These are phyloP conservation scores for Abrus precatorius DNA, from an alignment of 306 rosid species.

Conservation along the genomic window DNA sequence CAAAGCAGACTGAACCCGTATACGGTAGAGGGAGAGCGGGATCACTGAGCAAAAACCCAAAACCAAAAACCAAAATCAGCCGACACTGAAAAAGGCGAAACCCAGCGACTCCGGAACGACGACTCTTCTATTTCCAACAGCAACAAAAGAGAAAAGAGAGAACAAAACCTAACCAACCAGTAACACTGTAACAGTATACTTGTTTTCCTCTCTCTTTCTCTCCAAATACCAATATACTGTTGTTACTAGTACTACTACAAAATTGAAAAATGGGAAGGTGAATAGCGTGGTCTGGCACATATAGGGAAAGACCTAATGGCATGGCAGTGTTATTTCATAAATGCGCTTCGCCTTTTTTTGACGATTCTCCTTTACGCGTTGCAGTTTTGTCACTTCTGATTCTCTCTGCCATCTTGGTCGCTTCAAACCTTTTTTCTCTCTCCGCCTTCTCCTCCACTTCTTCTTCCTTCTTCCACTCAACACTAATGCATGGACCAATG, in stretches of 20 bases:
- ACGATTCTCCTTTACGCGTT: conserved; percentile 39
- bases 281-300: conserved; percentile 34
- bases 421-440: neutral
- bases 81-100: conserved; percentile 37
- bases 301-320: conserved; percentile 35
- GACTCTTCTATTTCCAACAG: conserved; percentile 17
- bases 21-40: neutral
- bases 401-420: conserved; percentile 55
- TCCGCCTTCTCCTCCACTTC: neutral
- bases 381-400: conserved; percentile 55
- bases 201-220: too few species aligned
- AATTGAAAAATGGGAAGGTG: conserved; percentile 4
- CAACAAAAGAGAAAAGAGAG: neutral
- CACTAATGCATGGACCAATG: conserved; percentile 20
- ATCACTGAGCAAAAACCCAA: neutral
- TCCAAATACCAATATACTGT: too few species aligned
- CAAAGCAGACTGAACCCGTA: too few species aligned
- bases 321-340: conserved; percentile 30
- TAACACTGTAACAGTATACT: too few species aligned
- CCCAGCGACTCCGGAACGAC: neutral
- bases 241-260: too few species aligned
- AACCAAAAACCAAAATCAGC: neutral
- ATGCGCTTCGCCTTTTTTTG: conserved; percentile 45
- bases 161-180: neutral
- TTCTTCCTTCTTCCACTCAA: neutral